Percentiles rank a stretch among this genome's conserved stretches.
phyloP scores from a whole-genome alignment of 148 eudicot genomes.

The Bassia scoparia region DNA sequence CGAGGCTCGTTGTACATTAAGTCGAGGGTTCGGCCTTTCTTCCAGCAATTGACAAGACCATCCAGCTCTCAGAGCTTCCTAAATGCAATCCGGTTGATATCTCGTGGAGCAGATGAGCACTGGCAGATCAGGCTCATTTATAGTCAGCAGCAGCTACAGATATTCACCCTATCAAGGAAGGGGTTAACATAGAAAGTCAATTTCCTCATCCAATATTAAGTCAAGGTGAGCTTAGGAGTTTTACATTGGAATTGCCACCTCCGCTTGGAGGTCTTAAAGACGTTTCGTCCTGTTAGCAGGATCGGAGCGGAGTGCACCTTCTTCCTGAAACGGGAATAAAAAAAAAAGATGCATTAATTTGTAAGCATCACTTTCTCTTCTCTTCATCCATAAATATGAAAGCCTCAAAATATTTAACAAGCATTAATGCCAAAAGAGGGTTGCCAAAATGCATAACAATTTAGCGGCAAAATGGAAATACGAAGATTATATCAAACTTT shows the following conservation, averaged over 20 bases:
- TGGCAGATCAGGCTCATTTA: constrained; percentile 45
- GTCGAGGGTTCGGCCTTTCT: constrained; percentile 87
- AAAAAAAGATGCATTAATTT: not conserved
- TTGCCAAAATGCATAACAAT: not conserved
- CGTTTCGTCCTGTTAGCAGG: constrained; percentile 70
- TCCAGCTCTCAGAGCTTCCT: constrained; percentile 80
- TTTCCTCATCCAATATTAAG: constrained; percentile 2
- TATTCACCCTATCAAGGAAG: constrained; percentile 46
- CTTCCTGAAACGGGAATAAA: constrained; percentile 42
- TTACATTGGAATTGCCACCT: constrained; percentile 48
- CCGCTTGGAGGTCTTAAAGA: constrained; percentile 62
- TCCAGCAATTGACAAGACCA: constrained; percentile 74
- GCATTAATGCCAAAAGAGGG: not conserved
- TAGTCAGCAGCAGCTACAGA: constrained; percentile 31
- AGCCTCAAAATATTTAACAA: too few relatives aligned
- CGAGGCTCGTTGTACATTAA: constrained; percentile 56
- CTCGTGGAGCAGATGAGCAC: constrained; percentile 54
- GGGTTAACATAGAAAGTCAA: not conserved
- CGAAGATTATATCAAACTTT: too few relatives aligned
- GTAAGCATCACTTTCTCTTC: not conserved
- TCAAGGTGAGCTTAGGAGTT: constrained; percentile 2
- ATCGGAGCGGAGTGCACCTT: constrained; percentile 90
- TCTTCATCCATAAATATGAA: not conserved
- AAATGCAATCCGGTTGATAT: constrained; percentile 53
- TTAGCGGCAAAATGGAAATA: too few relatives aligned